A percentile compares a stretch with the other conserved stretches of the same genome.
These are phyloP conservation scores for Lodderomyces metapsilosis DNA, from an alignment of 1,139 yeast genomes.

Conservation along the genomic window DNA sequence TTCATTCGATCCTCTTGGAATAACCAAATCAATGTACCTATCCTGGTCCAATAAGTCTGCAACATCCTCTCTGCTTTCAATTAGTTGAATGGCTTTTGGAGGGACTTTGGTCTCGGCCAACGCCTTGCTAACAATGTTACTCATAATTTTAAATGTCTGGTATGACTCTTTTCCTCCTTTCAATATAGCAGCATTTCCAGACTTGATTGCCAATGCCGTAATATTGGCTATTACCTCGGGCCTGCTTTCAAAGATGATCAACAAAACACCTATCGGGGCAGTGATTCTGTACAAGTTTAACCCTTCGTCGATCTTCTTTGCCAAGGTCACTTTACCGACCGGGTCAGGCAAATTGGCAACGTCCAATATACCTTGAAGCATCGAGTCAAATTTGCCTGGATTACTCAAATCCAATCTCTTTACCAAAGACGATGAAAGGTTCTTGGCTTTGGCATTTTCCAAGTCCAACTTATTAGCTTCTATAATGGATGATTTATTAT, in stretches of 20 bases:
- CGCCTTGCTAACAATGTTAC: constrained; percentile 64
- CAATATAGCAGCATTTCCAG: constrained; percentile 92
- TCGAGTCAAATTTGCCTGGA: constrained; percentile 84
- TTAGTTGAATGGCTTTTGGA: constrained; percentile 74
- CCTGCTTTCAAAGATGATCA: constrained; percentile 92
- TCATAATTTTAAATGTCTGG: constrained; percentile 81
- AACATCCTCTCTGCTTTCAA: constrained; percentile 87
- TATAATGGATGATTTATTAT: constrained; percentile 59
- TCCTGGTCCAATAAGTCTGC: constrained; percentile 82
- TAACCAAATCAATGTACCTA: constrained; percentile 86
- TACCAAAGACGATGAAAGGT: constrained; percentile 66
- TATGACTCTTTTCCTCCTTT: constrained; percentile 96
- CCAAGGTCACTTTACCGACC: constrained; percentile 79
- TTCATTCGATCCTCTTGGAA: constrained; percentile 95
- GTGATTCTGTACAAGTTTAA: constrained; percentile 78
- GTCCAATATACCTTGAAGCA: constrained; percentile 93
- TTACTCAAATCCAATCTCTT: constrained; percentile 80
- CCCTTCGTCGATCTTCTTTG: constrained; percentile 83
- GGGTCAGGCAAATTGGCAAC: constrained; percentile 90
- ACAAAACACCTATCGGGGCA: constrained; percentile 90
- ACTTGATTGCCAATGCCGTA: constrained; percentile 90
- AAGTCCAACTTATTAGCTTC: constrained; percentile 75
- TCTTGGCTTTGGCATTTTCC: constrained; percentile 58
- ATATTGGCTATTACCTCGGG: constrained; percentile 99
- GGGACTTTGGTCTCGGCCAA: constrained; percentile 71